Percentiles rank a stretch among this genome's conserved stretches.
phyloP scores from a whole-genome alignment of 1,284 basidiomycete species.

The Porogramme epimiltina region DNA sequence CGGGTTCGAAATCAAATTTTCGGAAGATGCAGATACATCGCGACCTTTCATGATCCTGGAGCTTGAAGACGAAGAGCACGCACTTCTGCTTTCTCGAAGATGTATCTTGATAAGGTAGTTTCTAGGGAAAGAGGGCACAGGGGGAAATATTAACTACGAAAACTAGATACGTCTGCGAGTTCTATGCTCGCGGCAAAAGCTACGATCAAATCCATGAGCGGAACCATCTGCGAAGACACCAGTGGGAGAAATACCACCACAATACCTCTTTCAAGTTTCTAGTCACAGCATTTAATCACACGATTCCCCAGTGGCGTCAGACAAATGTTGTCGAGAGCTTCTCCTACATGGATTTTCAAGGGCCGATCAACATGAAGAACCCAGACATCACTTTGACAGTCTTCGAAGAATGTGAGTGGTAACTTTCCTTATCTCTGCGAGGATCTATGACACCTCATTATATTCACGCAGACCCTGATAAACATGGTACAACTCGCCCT shows the following conservation, averaged over 20 bases:
- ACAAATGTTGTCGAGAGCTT: slow-evolving; percentile 80
- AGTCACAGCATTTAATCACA: slow-evolving; percentile 79
- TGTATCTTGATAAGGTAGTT: slow-evolving; percentile 91
- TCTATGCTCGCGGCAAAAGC: slow-evolving; percentile 68
- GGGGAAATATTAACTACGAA: slow-evolving; percentile 1
- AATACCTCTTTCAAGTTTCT: slow-evolving; percentile 81
- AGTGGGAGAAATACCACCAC: slow-evolving; percentile 64
- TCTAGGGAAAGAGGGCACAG: too few species aligned
- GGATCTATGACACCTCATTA: not conserved
- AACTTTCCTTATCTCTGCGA: slow-evolving; percentile 1
- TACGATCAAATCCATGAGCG: slow-evolving; percentile 73
- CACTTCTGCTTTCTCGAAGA: slow-evolving; percentile 70
- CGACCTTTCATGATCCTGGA: slow-evolving; percentile 78
- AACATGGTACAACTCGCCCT: slow-evolving; percentile 43
- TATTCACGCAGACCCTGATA: slow-evolving; percentile 48
- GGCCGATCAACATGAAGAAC: slow-evolving; percentile 82
- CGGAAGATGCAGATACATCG: slow-evolving; percentile 51
- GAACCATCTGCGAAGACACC: slow-evolving; percentile 47
- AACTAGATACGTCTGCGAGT: slow-evolving; percentile 73
- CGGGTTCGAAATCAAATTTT: slow-evolving; percentile 54
- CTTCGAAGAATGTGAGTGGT: slow-evolving; percentile 88
- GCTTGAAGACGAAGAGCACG: slow-evolving; percentile 75
- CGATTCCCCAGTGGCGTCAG: slow-evolving; percentile 68
- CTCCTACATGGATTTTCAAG: slow-evolving; percentile 82
- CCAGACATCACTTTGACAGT: slow-evolving; percentile 81